Conservation (phyloP, 805 yeast genomes). For the Saccharomycopsis oosterbeekiorum region DNA sequence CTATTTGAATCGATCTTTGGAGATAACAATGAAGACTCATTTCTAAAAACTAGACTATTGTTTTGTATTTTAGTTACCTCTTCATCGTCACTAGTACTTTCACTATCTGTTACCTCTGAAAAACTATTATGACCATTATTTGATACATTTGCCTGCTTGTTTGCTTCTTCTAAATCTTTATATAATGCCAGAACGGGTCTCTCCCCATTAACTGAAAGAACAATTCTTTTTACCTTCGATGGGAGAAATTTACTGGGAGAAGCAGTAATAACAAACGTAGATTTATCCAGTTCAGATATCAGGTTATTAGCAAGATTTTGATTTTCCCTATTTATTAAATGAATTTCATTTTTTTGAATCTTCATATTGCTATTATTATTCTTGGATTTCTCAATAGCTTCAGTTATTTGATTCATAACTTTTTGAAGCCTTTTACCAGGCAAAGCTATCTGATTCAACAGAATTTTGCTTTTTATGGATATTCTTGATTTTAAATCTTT, state of each 20-base stretch:
- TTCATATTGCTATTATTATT: neutral
- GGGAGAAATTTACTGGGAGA: neutral
- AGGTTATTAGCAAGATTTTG: neutral
- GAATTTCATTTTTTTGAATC: neutral
- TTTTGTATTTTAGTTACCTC: neutral
- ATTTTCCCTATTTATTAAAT: neutral
- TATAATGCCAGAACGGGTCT: neutral
- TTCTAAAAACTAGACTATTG: neutral
- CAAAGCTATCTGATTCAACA: constrained; percentile 38
- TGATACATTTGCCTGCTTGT: neutral
- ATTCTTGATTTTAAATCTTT: constrained; percentile 36
- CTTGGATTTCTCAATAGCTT: neutral
- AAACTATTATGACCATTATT: neutral
- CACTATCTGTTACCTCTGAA: neutral
- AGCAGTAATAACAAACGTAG: neutral
- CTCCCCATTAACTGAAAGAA: neutral
- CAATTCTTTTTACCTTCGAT: neutral
- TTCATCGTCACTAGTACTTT: neutral
- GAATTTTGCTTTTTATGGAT: neutral
- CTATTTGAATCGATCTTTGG: neutral
- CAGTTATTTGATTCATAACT: constrained; percentile 20
- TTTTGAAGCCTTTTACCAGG: constrained; percentile 35
- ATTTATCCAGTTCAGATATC: neutral
- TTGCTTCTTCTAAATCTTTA: neutral
- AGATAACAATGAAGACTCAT: neutral